Conservation (phyloP, 306 rosid species). For the Rubus parviflorus region DNA sequence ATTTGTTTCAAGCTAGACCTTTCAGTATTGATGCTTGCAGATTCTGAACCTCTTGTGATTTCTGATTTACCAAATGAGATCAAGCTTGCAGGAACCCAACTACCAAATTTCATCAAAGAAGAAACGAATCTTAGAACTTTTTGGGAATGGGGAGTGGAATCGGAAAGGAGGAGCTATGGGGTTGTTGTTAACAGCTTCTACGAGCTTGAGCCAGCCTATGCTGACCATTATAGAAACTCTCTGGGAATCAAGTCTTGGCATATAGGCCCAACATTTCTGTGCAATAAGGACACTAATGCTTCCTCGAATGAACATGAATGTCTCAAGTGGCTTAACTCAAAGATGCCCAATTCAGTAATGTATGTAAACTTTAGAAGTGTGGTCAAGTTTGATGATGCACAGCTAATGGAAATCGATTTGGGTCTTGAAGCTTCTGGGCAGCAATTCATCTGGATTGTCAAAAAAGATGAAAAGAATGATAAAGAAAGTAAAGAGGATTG, state of each 20-base stretch:
- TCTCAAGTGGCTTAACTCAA: conserved; percentile 38
- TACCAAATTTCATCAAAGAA: not conserved
- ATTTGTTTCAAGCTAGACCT: not conserved
- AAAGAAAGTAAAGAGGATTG: conserved; percentile 17
- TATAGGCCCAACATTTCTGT: conserved; percentile 23
- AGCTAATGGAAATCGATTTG: conserved; percentile 32
- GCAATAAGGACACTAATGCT: not conserved
- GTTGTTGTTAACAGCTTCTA: conserved; percentile 33
- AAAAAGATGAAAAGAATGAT: conserved; percentile 14
- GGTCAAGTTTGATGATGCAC: conserved; percentile 13
- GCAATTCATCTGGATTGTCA: conserved; percentile 45
- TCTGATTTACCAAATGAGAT: not conserved
- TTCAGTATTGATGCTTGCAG: not conserved
- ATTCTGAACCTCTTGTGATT: not conserved
- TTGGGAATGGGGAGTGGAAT: not conserved
- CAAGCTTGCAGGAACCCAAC: not conserved
- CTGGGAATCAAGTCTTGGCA: conserved; percentile 26
- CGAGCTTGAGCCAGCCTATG: conserved; percentile 30
- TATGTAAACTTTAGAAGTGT: conserved; percentile 38
- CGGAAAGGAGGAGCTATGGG: conserved; percentile 20
- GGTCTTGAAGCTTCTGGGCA: conserved; percentile 35
- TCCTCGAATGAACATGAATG: conserved; percentile 21
- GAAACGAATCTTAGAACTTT: not conserved
- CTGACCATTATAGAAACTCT: conserved; percentile 27
- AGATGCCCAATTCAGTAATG: conserved; percentile 35